Evolutionary conservation across 352 stramenopile genomes (phyloP).

Genomic region (Phytopythium montanum): DNA sequence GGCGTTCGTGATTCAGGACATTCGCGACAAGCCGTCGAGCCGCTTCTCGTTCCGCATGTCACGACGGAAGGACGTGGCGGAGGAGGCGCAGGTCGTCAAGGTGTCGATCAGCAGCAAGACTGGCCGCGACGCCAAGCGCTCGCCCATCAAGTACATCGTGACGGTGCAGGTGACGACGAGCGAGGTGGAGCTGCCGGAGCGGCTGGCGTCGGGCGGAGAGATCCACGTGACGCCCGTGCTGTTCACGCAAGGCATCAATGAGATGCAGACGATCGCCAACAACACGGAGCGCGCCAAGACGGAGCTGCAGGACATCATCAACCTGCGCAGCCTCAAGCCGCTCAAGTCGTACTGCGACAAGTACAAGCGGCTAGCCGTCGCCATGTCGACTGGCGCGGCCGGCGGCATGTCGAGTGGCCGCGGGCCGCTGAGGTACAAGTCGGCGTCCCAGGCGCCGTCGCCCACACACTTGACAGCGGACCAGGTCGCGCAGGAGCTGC

Average conservation of each 20-base stretch:
- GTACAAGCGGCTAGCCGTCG: constrained; percentile 62
- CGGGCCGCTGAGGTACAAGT: constrained; percentile 46
- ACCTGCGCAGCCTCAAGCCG: constrained; percentile 80
- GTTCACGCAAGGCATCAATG: constrained; percentile 93
- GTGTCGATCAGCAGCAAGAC: constrained; percentile 67
- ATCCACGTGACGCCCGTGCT: constrained; percentile 80
- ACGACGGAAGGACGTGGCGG: constrained; percentile 66
- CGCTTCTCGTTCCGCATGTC: constrained; percentile 88
- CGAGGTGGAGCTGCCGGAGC: constrained; percentile 73
- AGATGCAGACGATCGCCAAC: constrained; percentile 94
- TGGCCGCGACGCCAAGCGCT: constrained; percentile 41
- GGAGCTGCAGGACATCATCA: constrained; percentile 88
- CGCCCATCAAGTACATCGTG: constrained; percentile 79
- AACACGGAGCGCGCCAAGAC: constrained; percentile 87
- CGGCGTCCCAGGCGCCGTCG: constrained; percentile 44
- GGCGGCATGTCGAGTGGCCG: constrained; percentile 23
- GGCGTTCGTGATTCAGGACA: constrained; percentile 83
- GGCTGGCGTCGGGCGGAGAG: constrained; percentile 61
- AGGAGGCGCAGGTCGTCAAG: constrained; percentile 78
- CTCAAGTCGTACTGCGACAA: constrained; percentile 84
- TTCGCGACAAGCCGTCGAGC: constrained; percentile 80
- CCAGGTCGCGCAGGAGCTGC: constrained; percentile 65
- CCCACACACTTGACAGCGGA: constrained; percentile 65
- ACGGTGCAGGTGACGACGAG: constrained; percentile 75
- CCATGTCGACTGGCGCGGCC: constrained; percentile 34